phyloP scores from a whole-genome alignment of 2,329 filamentous ascomycete species.

The Claviceps monticola region DNA sequence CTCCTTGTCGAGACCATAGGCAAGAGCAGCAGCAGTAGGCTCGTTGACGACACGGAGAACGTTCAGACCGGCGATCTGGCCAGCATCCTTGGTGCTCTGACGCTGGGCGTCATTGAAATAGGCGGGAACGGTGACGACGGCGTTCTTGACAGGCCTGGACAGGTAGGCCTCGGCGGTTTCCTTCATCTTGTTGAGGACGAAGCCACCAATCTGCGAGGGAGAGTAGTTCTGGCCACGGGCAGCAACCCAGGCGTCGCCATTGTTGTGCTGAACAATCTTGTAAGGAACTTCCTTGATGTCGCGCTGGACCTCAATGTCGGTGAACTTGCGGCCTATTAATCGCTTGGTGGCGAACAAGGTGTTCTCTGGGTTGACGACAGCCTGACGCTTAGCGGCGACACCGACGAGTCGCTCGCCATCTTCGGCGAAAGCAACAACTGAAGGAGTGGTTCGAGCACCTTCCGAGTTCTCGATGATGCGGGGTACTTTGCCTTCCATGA shows the following conservation, averaged over 20 bases:
- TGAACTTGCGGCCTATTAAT: constrained; percentile 96
- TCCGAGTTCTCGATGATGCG: constrained; percentile 97
- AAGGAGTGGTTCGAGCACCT: constrained; percentile 52
- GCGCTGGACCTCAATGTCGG: constrained; percentile 82
- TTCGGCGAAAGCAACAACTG: constrained; percentile 88
- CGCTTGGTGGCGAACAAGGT: constrained; percentile 97
- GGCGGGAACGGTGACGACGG: constrained; percentile 89
- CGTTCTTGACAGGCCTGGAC: constrained; percentile 83
- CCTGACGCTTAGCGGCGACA: constrained; percentile 95
- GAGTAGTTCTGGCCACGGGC: constrained; percentile 92
- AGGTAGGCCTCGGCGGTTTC: constrained; percentile 93
- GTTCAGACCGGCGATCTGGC: constrained; percentile 90
- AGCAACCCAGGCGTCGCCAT: constrained; percentile 92
- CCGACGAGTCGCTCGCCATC: constrained; percentile 93
- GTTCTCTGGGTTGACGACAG: constrained; percentile 96
- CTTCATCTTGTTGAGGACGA: constrained; percentile 97
- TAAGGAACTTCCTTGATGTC: constrained; percentile 97
- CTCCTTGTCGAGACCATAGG: constrained; percentile 94
- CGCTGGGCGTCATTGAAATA: constrained; percentile 99
- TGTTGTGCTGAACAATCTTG: constrained; percentile 95
- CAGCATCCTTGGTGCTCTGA: constrained; percentile 95
- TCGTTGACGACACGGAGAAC: constrained; percentile 97
- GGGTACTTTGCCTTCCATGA: constrained; percentile 93
- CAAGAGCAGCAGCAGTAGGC: constrained; percentile 88
- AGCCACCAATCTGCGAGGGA: constrained; percentile 94